Base-by-base conservation (phyloP, 345 rosid genomes). In the Microthlaspi erraticum region DNA sequence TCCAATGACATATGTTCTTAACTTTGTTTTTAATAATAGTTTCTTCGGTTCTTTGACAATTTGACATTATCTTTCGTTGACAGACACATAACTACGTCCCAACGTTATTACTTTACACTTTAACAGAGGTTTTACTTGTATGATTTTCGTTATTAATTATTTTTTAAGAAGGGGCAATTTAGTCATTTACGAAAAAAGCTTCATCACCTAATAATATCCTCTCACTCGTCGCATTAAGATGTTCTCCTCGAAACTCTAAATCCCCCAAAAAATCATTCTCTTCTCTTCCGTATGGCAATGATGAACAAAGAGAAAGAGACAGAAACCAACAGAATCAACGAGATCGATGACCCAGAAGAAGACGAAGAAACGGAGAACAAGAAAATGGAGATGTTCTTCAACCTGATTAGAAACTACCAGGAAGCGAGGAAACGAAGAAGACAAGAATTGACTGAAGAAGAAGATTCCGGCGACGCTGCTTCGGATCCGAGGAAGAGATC, bases 381-480 rank as follows among this genome's bases (percentile, higher is more conserved):
- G 72, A 76, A 76, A 61, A 63, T 76, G 45, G 79, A 76, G 10
- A 57, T 76, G 61, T 76, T 76, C 72, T 76, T 70, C 34, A 70
- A 1, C 42, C 75, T 76, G 1, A 76, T 76, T 2, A 70, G 10
- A 57, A 70, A 64, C 76, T 76, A 64, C 16, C 79, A 70, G 5
- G 62, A 76, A 2, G 61, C 71, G 0, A 70, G 10, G 62, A 76
- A 70, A 70, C 72, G 76, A 50, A 70, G 76, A 50, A 61, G 79
- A 58, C 61, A 16, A 50, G 67, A 70, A n/a, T 3, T 70, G 42
- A 50, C 41, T 36, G 50, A 70, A 57, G 71, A 76, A 1, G 29
- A 26, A 26, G n/a, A n/a, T 63, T 49, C 75, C 39, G 71, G 71
- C 71, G 71, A 76, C 52, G 10, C 32, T 46, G 68, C 53, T 57